Percentiles rank a stretch among this genome's conserved stretches.
phyloP scores from a whole-genome alignment of 108 stramenopile genomes.

The Stephanodiscus triporus region DNA sequence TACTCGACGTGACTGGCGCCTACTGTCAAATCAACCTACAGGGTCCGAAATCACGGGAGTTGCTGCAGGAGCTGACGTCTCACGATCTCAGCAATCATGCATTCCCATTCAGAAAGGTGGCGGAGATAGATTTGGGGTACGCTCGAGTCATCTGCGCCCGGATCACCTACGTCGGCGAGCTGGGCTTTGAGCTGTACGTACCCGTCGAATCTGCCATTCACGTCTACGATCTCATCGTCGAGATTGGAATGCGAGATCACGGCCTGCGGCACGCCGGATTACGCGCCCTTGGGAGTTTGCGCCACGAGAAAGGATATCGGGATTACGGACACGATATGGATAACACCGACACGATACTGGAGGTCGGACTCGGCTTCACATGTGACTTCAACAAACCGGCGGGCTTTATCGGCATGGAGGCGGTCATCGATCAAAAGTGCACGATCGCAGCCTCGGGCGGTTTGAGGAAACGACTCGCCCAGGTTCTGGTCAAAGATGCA shows the following conservation, averaged over 20 bases:
- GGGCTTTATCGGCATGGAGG: conserved; percentile 71
- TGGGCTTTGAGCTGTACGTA: conserved; percentile 81
- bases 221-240: conserved; percentile 63
- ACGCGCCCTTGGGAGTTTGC: conserved; percentile 67
- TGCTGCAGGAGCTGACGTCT: conserved; percentile 59
- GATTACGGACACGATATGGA: conserved; percentile 90
- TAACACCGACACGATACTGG: conserved; percentile 71
- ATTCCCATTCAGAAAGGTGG: conserved; percentile 61
- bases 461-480: conserved; percentile 48
- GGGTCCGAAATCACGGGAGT: conserved; percentile 65
- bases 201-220: conserved; percentile 63
- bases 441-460: conserved; percentile 52
- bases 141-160: conserved; percentile 53
- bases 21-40: conserved; percentile 76
- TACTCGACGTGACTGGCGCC: conserved; percentile 65
- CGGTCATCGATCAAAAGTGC: conserved; percentile 39
- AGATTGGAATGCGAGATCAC: conserved; percentile 36
- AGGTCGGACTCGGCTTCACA: conserved; percentile 75
- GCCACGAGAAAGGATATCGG: conserved; percentile 82
- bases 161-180: conserved; percentile 85
- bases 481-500: conserved; percentile 51
- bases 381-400: conserved; percentile 66
- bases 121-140: conserved; percentile 62
- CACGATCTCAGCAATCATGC: conserved; percentile 37
- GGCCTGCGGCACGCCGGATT: conserved; percentile 63